These are phyloP conservation scores for Colletotrichum kahawae DNA, from an alignment of 2,329 filamentous ascomycete genomes.

Conservation along the genomic window DNA sequence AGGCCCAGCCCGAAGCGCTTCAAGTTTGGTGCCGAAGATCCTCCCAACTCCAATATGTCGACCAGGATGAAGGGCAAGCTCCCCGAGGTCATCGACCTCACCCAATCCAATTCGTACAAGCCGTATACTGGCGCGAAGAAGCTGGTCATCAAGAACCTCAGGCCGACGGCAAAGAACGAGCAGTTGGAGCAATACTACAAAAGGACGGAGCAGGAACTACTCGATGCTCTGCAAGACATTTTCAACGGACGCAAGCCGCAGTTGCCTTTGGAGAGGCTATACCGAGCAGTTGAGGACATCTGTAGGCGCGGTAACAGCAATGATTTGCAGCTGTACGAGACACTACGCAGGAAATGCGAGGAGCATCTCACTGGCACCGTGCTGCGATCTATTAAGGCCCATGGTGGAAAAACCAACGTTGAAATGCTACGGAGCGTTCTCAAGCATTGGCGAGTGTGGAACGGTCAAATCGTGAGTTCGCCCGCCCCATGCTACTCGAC, in stretches of 20 bases:
- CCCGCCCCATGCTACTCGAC: background rate
- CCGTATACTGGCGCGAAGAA: constrained; percentile 81
- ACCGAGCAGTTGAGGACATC: constrained; percentile 88
- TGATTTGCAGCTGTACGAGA: constrained; percentile 61
- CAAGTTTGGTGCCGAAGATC: constrained; percentile 13
- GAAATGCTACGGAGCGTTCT: constrained; percentile 64
- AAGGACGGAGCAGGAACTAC: constrained; percentile 75
- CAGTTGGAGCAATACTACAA: constrained; percentile 80
- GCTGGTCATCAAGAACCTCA: constrained; percentile 92
- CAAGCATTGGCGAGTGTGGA: constrained; percentile 78
- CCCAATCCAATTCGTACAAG: constrained; percentile 59
- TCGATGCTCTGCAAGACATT: constrained; percentile 73
- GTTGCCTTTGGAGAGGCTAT: constrained; percentile 87
- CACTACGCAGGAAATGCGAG: constrained; percentile 70
- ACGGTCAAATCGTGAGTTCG: constrained; percentile 70
- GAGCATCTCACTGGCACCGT: constrained; percentile 69
- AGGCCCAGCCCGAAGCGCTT: constrained; percentile 23
- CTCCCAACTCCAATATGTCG: constrained; percentile 14
- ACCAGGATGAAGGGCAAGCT: constrained; percentile 44
- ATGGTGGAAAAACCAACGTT: constrained; percentile 59
- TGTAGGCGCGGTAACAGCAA: constrained; percentile 79
- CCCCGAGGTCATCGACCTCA: constrained; percentile 41
- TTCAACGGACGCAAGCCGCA: constrained; percentile 68
- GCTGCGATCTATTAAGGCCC: constrained; percentile 56
- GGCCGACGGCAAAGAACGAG: constrained; percentile 58